Conservation (phyloP, 2,329 filamentous ascomycete species). For the Xylaria sp. region DNA sequence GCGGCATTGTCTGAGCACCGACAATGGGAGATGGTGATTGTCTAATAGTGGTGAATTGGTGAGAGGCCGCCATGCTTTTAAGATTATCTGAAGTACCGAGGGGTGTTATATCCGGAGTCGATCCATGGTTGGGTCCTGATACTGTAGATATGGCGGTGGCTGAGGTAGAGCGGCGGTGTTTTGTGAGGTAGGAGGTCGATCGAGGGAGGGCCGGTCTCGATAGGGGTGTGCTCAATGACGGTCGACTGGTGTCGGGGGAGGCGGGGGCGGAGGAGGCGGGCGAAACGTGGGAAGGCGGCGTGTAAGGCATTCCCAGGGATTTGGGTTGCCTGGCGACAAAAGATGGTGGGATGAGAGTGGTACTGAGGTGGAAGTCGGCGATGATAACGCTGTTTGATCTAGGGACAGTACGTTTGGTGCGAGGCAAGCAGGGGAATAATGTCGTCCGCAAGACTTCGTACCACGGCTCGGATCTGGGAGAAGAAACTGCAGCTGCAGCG, state of each 20-base stretch:
- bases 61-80: conserved; percentile 42
- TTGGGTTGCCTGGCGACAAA: conserved; percentile 26
- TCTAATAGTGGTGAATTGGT: conserved; percentile 51
- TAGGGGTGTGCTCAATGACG: conserved; percentile 41
- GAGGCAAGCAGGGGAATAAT: conserved; percentile 30
- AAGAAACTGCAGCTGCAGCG: conserved; percentile 16
- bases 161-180: conserved; percentile 56
- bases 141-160: conserved; percentile 31
- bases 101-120: conserved; percentile 41
- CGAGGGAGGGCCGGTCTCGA: conserved; percentile 53
- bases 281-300: conserved; percentile 65
- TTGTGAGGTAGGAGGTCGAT: conserved; percentile 61
- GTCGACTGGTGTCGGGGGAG: conserved; percentile 54
- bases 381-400: conserved; percentile 26
- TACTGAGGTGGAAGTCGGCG: conserved; percentile 20
- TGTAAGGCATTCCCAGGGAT: conserved; percentile 72
- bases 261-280: conserved; percentile 53
- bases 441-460: conserved; percentile 26
- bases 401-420: conserved; percentile 22
- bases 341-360: conserved; percentile 23
- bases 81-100: conserved; percentile 47
- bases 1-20: conserved; percentile 66
- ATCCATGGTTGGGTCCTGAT: conserved; percentile 24
- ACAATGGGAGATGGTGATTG: conserved; percentile 80
- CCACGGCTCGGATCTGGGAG: conserved; percentile 22